phyloP scores from a whole-genome alignment of 2,329 filamentous ascomycete species.

The Lasiodiplodia sp. region DNA sequence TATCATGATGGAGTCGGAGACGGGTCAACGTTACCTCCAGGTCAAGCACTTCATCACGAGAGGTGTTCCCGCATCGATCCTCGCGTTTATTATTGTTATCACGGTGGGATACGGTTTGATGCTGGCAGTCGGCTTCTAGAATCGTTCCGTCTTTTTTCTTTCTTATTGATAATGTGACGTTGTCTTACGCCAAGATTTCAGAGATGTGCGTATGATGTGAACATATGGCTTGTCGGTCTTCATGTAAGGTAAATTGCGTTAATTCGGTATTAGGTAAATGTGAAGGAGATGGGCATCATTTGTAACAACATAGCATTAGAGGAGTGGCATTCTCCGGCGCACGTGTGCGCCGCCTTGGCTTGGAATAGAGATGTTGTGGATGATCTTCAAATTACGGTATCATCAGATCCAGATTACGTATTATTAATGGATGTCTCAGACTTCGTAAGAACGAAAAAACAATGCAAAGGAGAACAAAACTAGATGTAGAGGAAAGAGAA shows the following conservation, averaged over 20 bases:
- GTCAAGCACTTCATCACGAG: slow-evolving; percentile 95
- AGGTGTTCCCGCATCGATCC: slow-evolving; percentile 85
- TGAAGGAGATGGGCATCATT: neutral
- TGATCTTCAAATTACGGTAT: neutral
- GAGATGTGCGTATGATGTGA: neutral
- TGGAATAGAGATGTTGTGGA: neutral
- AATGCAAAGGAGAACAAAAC: neutral
- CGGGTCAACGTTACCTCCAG: slow-evolving; percentile 87
- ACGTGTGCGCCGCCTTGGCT: neutral
- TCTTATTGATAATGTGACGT: neutral
- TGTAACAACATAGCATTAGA: slow-evolving; percentile 20
- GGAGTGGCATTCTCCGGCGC: neutral
- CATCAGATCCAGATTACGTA: neutral
- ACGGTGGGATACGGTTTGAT: slow-evolving; percentile 92
- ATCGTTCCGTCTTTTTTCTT: neutral
- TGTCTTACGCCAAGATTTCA: neutral
- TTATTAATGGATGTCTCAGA: neutral
- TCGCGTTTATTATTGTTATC: slow-evolving; percentile 82
- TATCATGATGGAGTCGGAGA: slow-evolving; percentile 93
- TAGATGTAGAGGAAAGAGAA: neutral
- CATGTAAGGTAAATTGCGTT: neutral
- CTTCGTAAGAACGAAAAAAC: neutral
- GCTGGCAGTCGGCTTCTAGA: slow-evolving; percentile 72
- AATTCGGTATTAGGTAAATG: neutral
- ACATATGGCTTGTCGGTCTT: neutral